Base-by-base conservation (phyloP, 805 yeast species). In the Nakazawaea molendinolei region DNA sequence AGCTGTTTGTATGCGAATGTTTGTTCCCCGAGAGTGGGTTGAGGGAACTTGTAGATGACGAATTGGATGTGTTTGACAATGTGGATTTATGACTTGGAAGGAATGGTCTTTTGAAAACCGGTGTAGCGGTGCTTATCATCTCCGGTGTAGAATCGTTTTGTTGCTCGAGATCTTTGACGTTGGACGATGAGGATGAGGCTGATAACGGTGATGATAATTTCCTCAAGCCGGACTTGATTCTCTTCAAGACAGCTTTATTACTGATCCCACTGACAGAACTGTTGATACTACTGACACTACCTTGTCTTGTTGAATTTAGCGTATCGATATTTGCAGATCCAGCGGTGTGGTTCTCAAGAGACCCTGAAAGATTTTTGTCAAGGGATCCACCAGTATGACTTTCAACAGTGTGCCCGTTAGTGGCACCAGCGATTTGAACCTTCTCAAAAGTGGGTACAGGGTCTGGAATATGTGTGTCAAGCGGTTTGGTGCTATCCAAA, bases 1-100 rank as follows among this genome's bases (percentile, higher is more conserved):
- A 16, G 15, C 40, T 38, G 20, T 23, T 38, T 12, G 33, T 28
- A 7, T 23, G 35, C 5, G 37, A 31, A 12, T 38, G 40, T 28
- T 33, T 23, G 18, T 17, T 9, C 5, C 6, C 15, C 8, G 23
- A 18, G 12, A 27, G 29, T 2, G 34, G 33, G 19, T 29, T 30
- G 15, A 32, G 8, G 12, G 36, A 31, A 13, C 36, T 26, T 10
- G 28, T 22, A 7, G 36, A 27, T 4, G 36, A 31, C 16, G 35
- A 31, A n/a, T 31, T 36, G 5, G 40, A 37, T 10, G 32, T 24
- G n/a, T 22, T 28, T 8, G 40, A 37, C 15, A 37, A 17, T 3
- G 31, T 32, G 9, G 40, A 32, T 3, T 10, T 21, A 23, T 37
- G 40, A 6, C 23, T 12, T 8, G 36, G 40, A 5, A 37, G 23